phyloP scores from a whole-genome alignment of 1,284 basidiomycete genomes.

The Cutaneotrichosporon cavernicola region DNA sequence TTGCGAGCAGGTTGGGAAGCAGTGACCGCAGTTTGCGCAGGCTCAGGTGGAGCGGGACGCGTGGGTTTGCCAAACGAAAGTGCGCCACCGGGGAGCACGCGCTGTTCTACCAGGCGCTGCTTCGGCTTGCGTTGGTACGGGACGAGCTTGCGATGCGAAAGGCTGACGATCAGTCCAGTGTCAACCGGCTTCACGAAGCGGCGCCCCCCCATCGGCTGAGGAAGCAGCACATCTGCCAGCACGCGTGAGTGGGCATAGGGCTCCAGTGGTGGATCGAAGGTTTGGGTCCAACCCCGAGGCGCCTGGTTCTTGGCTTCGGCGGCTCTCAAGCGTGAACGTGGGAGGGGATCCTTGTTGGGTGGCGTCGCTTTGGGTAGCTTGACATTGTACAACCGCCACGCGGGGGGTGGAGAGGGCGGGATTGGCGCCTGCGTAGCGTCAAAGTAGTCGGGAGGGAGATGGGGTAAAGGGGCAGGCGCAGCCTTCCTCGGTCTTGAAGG shows the following conservation, averaged over 20 bases:
- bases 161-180: constrained; percentile 38
- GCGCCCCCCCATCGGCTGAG: constrained; percentile 31
- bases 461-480: constrained; percentile 14
- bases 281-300: constrained; percentile 67
- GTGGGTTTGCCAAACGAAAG: background rate
- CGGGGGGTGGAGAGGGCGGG: constrained; percentile 53
- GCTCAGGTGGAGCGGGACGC: background rate
- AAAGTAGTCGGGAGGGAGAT: constrained; percentile 37
- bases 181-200: constrained; percentile 35
- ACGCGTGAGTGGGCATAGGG: constrained; percentile 61
- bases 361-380: constrained; percentile 59
- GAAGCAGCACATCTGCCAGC: constrained; percentile 68
- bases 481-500: constrained; percentile 5
- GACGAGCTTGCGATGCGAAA: constrained; percentile 37
- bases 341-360: constrained; percentile 27
- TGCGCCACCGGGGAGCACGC: background rate
- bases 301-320: constrained; percentile 30
- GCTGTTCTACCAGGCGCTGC: constrained; percentile 18
- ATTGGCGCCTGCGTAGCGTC: constrained; percentile 42
- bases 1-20: background rate
- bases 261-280: constrained; percentile 72
- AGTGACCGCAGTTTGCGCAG: background rate
- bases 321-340: constrained; percentile 23
- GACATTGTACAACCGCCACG: constrained; percentile 61
- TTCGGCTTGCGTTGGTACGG: constrained; percentile 41